Percentiles rank a stretch among this genome's conserved stretches.
phyloP scores from a whole-genome alignment of 805 yeast genomes.

The Ogataea paradorogensis region DNA sequence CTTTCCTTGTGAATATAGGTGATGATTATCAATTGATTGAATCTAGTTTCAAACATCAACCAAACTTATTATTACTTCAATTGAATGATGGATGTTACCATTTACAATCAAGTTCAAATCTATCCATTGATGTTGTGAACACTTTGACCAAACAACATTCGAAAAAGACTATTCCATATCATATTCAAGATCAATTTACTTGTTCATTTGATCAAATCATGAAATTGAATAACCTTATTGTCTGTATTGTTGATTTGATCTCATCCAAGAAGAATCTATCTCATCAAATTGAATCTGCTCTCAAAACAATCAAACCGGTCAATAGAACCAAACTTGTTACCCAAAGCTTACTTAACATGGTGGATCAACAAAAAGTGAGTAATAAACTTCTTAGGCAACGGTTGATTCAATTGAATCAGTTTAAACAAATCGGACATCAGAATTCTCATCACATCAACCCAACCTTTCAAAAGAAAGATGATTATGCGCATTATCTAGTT shows the following conservation, averaged over 20 bases:
- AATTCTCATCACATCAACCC: not conserved
- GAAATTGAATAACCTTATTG: constrained; percentile 39
- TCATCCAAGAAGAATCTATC: constrained; percentile 17
- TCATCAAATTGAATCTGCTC: constrained; percentile 4
- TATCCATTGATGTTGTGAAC: constrained; percentile 16
- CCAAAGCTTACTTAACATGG: constrained; percentile 1
- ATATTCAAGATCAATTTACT: constrained; percentile 21
- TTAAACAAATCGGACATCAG: constrained; percentile 1
- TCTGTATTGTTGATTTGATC: constrained; percentile 35
- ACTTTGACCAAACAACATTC: constrained; percentile 10
- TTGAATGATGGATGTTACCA: constrained; percentile 35
- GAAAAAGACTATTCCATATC: constrained; percentile 1
- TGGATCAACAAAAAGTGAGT: constrained; percentile 1
- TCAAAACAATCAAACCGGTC: not conserved
- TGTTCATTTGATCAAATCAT: constrained; percentile 40
- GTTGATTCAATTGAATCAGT: constrained; percentile 1
- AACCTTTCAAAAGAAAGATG: constrained; percentile 7
- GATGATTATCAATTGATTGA: constrained; percentile 24
- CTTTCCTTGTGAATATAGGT: constrained; percentile 33
- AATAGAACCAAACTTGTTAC: not conserved
- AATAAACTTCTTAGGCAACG: constrained; percentile 3
- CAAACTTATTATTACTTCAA: constrained; percentile 28
- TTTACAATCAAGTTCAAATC: constrained; percentile 12
- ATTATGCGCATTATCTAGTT: constrained; percentile 13
- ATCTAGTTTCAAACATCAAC: constrained; percentile 16